Evolutionary conservation across 1,284 basidiomycete species (phyloP), one percentile per base, ranked within the genome.

Genomic region (Cutaneotrichosporon cutaneum): DNA sequence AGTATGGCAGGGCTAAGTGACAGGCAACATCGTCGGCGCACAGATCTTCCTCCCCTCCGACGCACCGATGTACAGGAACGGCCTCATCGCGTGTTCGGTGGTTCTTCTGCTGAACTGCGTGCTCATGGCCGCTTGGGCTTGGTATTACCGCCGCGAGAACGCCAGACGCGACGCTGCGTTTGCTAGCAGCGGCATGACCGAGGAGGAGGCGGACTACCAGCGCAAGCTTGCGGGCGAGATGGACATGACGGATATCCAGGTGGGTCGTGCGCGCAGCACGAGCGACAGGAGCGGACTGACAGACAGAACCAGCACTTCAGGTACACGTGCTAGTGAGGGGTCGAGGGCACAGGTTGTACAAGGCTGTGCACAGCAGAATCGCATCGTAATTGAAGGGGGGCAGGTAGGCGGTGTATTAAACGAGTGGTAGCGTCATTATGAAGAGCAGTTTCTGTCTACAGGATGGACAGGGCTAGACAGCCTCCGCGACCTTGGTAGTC

Each of bases 31-130:
- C 33, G 30, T 70, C 56, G 70, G 70, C 32, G 62, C 65, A 26
- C 67, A 68, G 35, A 65, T 67, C 26, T 67, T 70, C 60, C 33
- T 58, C 22, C 50, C 67, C 9, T 52, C 33, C 24, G 69, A 70
- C 36, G 65, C 69, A 10, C 69, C 69, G 6, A 56, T 54, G 52
- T 70, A 70, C 58, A 60, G 47, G 54, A 30, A 55, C 22, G 59
- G 62, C 42, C 36, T 63, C 16, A 70, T 62, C 16, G 70, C 59
- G 26, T 66, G 66, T 56, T 65, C 68, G 3, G 58, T 65, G 24
- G 56, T 64, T 44, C 63, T 70, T 57, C 22, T 54, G 3, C 32
- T 35, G 21, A 53, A 61, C 42, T n/a, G 14, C 22, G 42, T 58
- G 1, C 48, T 57, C 32, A 53, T 64, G 48, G 21, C 16, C 14